phyloP scores from a whole-genome alignment of 345 rosid species.

The Salix udensis region DNA sequence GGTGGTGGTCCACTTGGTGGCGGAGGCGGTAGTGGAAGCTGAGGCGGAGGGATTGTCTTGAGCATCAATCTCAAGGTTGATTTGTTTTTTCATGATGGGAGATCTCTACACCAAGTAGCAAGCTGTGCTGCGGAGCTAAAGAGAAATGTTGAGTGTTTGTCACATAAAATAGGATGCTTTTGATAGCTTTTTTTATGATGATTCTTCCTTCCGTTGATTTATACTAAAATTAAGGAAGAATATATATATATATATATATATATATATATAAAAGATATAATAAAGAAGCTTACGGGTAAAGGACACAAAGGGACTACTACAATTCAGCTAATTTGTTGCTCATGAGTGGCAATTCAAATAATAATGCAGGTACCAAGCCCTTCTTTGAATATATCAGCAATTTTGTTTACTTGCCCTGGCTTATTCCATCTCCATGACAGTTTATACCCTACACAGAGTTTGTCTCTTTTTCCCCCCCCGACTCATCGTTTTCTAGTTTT shows the following conservation, averaged over 20 bases:
- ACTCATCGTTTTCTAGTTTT: not conserved
- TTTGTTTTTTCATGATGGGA: conserved; percentile 35
- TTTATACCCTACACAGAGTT: not conserved
- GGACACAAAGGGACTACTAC: conserved; percentile 15
- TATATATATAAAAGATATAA: conserved; percentile 5
- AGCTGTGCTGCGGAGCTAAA: conserved; percentile 2
- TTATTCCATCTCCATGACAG: conserved; percentile 1
- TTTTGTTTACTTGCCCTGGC: not conserved
- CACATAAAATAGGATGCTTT: conserved; percentile 17
- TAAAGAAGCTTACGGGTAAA: conserved; percentile 24
- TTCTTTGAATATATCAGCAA: not conserved
- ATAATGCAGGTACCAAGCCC: not conserved
- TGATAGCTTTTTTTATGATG: conserved; percentile 20
- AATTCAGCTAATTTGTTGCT: conserved; percentile 32
- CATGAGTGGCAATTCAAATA: too few species aligned
- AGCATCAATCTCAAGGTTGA: conserved; percentile 47
- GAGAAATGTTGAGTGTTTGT: conserved; percentile 27
- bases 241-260: not conserved
- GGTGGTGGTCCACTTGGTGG: conserved; percentile 4
- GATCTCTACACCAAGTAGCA: not conserved
- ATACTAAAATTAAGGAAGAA: not conserved
- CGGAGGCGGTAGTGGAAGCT: conserved; percentile 17
- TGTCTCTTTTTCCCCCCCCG: not conserved
- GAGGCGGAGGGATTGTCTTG: conserved; percentile 22
- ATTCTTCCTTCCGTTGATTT: conserved; percentile 15